Evolutionary conservation across 2,329 filamentous ascomycete genomes (phyloP).

Genomic region (Emericellopsis cladophorae): DNA sequence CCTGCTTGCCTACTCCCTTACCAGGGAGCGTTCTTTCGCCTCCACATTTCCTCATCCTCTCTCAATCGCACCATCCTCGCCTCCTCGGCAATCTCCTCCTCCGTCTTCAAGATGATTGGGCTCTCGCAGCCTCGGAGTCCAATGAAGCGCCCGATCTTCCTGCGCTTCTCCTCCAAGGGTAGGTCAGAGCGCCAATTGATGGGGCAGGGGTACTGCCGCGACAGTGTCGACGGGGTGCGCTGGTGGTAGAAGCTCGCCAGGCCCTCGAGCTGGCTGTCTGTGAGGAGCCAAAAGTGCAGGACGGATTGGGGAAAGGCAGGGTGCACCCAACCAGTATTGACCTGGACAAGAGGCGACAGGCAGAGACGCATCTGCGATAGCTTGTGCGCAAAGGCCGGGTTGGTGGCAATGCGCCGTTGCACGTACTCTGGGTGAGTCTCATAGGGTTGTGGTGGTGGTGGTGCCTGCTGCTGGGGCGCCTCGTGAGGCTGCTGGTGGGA

Average conservation of each 20-base stretch:
- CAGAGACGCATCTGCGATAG: constrained; percentile 52
- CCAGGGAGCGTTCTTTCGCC: constrained; percentile 24
- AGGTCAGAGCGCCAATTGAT: constrained; percentile 46
- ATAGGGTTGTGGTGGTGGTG: constrained; percentile 14
- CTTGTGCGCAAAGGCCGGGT: constrained; percentile 45
- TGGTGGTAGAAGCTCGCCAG: constrained; percentile 67
- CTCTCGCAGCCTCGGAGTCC: constrained; percentile 47
- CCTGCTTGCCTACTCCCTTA: background rate
- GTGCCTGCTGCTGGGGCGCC: background rate
- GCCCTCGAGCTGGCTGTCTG: constrained; percentile 54
- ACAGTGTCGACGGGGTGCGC: constrained; percentile 40
- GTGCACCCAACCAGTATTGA: constrained; percentile 49
- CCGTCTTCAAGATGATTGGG: constrained; percentile 22
- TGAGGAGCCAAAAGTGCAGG: constrained; percentile 63
- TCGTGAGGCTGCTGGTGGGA: constrained; percentile 3
- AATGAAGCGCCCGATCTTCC: constrained; percentile 63
- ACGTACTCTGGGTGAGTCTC: background rate
- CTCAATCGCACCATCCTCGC: constrained; percentile 23
- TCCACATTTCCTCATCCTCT: constrained; percentile 33
- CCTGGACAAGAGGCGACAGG: constrained; percentile 54
- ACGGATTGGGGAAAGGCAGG: constrained; percentile 53
- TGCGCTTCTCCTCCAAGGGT: constrained; percentile 52
- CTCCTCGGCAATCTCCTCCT: constrained; percentile 34
- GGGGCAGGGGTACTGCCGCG: constrained; percentile 52
- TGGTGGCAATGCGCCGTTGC: constrained; percentile 21